These are phyloP conservation scores for Aspergillus costaricaensis DNA, from an alignment of 2,329 filamentous ascomycete species.

Conservation along the genomic window DNA sequence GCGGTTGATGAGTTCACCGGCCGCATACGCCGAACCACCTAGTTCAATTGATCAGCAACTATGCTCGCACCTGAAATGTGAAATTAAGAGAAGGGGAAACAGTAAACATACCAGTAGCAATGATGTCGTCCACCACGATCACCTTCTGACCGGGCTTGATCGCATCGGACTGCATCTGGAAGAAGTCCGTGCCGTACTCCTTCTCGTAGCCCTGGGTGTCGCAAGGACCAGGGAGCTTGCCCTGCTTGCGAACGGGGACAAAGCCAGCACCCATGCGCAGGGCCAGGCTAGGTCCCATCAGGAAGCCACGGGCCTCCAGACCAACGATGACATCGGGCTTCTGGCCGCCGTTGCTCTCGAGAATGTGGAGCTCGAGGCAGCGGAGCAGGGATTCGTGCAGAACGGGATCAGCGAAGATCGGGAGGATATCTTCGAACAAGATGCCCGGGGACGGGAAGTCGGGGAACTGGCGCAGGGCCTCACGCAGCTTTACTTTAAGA, in stretches of 20 bases:
- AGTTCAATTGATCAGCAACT: constrained; percentile 4
- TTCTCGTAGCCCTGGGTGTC: constrained; percentile 86
- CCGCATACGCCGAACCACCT: constrained; percentile 91
- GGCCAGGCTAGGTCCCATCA: constrained; percentile 89
- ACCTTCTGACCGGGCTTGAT: constrained; percentile 86
- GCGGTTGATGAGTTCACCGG: constrained; percentile 80
- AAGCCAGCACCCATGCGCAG: constrained; percentile 80
- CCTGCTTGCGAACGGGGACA: constrained; percentile 90
- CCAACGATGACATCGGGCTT: constrained; percentile 89
- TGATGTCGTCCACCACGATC: constrained; percentile 94
- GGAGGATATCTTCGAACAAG: constrained; percentile 96
- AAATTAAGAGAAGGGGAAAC: background rate
- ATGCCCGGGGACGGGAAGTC: constrained; percentile 93
- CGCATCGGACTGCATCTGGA: constrained; percentile 90
- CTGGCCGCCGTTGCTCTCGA: constrained; percentile 60
- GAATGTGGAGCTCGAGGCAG: constrained; percentile 81
- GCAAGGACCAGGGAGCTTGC: constrained; percentile 90
- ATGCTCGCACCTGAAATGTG: background rate
- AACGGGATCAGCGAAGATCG: constrained; percentile 78
- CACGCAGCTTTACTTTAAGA: constrained; percentile 69
- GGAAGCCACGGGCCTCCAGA: constrained; percentile 89
- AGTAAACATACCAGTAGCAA: constrained; percentile 78
- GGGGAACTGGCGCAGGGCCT: constrained; percentile 77
- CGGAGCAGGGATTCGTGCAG: constrained; percentile 77
- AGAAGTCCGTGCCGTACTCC: constrained; percentile 93